Percentiles rank a stretch among this genome's conserved stretches.
These are phyloP conservation scores for Adansonia digitata DNA, from an alignment of 345 rosid species.

Conservation along the genomic window DNA sequence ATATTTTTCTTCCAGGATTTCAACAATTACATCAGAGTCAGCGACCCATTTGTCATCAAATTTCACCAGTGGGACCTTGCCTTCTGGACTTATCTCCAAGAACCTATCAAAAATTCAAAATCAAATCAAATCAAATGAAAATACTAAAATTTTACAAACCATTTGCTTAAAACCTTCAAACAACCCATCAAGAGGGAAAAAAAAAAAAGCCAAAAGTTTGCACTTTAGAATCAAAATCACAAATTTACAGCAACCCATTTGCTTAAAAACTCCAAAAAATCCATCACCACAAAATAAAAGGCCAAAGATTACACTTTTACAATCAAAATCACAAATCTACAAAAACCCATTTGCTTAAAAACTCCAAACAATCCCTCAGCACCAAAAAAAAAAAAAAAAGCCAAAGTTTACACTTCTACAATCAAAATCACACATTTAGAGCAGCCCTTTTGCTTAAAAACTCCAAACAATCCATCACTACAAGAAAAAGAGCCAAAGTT, in stretches of 20 bases:
- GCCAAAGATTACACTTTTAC: not conserved
- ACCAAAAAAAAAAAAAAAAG: not conserved
- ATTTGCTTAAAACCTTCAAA: slow-evolving; percentile 4
- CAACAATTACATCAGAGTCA: slow-evolving; percentile 83
- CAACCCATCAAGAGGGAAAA: not conserved
- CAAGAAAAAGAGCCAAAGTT: too few relatives aligned
- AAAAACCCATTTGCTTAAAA: slow-evolving; percentile 13
- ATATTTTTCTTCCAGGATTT: slow-evolving; percentile 69
- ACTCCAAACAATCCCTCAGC: not conserved
- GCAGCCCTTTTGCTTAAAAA: too few relatives aligned
- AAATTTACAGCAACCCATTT: slow-evolving; percentile 15
- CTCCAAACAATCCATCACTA: too few relatives aligned
- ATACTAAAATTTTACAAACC: slow-evolving; percentile 7
- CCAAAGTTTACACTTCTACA: too few relatives aligned
- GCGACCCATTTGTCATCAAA: slow-evolving; percentile 75
- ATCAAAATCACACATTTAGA: too few relatives aligned
- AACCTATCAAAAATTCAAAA: slow-evolving; percentile 43
- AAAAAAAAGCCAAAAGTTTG: not conserved
- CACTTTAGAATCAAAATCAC: not conserved
- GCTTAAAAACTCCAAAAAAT: not conserved
- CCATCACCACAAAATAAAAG: not conserved
- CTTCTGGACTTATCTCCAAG: slow-evolving; percentile 67
- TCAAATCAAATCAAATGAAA: not conserved
- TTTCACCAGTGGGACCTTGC: slow-evolving; percentile 77
- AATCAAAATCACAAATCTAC: slow-evolving; percentile 2